Conservation (phyloP, 805 yeast genomes). For the Yarrowia sp. region DNA sequence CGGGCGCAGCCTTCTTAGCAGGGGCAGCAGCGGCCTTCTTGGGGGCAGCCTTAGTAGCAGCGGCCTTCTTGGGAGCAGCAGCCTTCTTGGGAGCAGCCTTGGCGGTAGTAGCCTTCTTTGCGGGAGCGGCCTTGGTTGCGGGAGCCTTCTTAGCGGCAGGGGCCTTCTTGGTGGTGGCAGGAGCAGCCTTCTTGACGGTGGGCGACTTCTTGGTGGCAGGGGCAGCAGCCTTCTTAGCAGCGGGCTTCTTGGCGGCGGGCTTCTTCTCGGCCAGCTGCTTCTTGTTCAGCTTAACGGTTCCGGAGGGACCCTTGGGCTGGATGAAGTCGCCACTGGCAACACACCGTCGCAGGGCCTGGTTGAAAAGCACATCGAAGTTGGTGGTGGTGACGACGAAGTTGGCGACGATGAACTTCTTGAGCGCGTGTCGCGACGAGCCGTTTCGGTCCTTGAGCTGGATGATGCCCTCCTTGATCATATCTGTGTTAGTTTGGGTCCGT, state of each 20-base stretch:
- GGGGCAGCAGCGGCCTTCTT: constrained; percentile 34
- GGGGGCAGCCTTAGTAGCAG: constrained; percentile 34
- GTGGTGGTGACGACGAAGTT: constrained; percentile 57
- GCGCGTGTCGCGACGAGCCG: constrained; percentile 78
- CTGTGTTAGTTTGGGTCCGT: constrained; percentile 39
- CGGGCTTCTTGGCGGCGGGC: constrained; percentile 36
- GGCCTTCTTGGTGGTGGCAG: constrained; percentile 37
- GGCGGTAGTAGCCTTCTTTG: background rate
- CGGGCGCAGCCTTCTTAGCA: constrained; percentile 35
- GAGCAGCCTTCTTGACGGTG: constrained; percentile 31
- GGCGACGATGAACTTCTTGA: constrained; percentile 76
- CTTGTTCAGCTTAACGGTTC: constrained; percentile 70
- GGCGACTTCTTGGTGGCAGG: constrained; percentile 38
- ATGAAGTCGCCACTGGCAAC: constrained; percentile 70
- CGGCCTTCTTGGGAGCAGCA: constrained; percentile 34
- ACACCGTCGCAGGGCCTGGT: constrained; percentile 73
- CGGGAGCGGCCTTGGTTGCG: background rate
- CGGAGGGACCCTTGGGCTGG: constrained; percentile 90
- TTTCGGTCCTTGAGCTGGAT: constrained; percentile 71
- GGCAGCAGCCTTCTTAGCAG: constrained; percentile 28
- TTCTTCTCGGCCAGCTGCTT: constrained; percentile 43
- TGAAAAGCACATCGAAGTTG: constrained; percentile 73
- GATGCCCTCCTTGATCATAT: constrained; percentile 67
- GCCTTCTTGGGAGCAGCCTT: background rate
- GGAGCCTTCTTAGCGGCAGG: constrained; percentile 30